Conservation (phyloP, 2,329 filamentous ascomycete species). For the Coniochaeta sp. region DNA sequence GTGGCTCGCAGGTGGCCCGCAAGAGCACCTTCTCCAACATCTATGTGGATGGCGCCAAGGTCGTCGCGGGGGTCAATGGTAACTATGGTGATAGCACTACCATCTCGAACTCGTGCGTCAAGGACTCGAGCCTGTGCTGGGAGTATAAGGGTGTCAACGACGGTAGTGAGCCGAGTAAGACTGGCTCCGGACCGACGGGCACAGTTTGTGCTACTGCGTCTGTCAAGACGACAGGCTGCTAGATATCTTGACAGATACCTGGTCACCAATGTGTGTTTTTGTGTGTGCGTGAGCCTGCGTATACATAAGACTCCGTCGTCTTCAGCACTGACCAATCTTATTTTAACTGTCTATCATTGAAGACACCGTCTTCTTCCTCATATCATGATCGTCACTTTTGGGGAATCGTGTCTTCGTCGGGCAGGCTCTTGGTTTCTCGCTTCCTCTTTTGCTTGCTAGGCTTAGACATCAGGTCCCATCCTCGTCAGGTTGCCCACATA, state of each 20-base stretch:
- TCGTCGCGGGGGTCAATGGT: conserved; percentile 36
- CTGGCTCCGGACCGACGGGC: conserved; percentile 12
- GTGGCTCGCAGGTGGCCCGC: conserved; percentile 28
- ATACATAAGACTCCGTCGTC: too few species aligned
- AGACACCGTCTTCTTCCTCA: too few species aligned
- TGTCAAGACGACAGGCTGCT: conserved; percentile 17
- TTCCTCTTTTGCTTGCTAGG: too few species aligned
- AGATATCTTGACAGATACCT: not conserved
- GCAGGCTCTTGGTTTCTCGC: too few species aligned
- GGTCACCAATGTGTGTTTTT: too few species aligned
- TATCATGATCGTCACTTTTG: too few species aligned
- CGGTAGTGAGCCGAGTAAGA: conserved; percentile 16
- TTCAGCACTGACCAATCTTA: too few species aligned
- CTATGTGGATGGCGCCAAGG: conserved; percentile 28
- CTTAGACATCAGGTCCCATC: too few species aligned
- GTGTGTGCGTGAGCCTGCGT: too few species aligned
- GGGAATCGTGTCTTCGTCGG: too few species aligned
- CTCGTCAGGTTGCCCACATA: too few species aligned
- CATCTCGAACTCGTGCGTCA: conserved; percentile 14
- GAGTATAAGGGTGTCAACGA: conserved; percentile 11
- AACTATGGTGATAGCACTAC: conserved; percentile 33
- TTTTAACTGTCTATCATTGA: too few species aligned
- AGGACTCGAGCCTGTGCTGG: conserved; percentile 10
- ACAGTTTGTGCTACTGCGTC: conserved; percentile 10
- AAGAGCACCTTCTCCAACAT: conserved; percentile 36